These are phyloP conservation scores for Cercospora beticola DNA, from an alignment of 2,329 filamentous ascomycete species.

Conservation along the genomic window DNA sequence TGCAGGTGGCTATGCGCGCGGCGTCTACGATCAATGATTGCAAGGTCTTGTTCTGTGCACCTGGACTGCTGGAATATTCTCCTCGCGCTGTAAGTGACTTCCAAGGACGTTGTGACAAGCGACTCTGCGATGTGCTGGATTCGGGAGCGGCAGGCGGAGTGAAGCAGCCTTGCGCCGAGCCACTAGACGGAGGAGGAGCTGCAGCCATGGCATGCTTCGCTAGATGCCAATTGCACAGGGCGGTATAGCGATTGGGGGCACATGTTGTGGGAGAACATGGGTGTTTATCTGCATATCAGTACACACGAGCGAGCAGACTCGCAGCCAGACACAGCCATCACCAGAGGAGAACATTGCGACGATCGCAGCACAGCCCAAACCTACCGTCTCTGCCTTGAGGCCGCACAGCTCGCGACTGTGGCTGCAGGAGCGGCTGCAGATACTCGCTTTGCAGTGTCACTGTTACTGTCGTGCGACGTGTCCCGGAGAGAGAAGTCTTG, in stretches of 20 bases:
- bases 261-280: not conserved
- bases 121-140: not conserved
- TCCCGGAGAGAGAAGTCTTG: not conserved
- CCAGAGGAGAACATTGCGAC: not conserved
- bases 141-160: not conserved
- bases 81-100: not conserved
- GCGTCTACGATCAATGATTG: not conserved
- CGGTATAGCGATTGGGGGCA: not conserved
- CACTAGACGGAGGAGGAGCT: conserved; percentile 1
- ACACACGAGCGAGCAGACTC: not conserved
- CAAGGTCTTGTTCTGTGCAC: not conserved
- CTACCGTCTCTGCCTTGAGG: not conserved
- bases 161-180: conserved; percentile 2
- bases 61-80: not conserved
- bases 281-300: not conserved
- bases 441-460: not conserved
- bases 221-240: not conserved
- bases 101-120: not conserved
- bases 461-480: not conserved
- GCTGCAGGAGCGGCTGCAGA: conserved; percentile 6
- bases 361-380: not conserved
- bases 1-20: not conserved
- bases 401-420: not conserved
- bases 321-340: not conserved
- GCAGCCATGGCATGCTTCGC: conserved; percentile 2